Conservation (phyloP, 345 rosid genomes). For the Cardamine chenopodiifolia region DNA sequence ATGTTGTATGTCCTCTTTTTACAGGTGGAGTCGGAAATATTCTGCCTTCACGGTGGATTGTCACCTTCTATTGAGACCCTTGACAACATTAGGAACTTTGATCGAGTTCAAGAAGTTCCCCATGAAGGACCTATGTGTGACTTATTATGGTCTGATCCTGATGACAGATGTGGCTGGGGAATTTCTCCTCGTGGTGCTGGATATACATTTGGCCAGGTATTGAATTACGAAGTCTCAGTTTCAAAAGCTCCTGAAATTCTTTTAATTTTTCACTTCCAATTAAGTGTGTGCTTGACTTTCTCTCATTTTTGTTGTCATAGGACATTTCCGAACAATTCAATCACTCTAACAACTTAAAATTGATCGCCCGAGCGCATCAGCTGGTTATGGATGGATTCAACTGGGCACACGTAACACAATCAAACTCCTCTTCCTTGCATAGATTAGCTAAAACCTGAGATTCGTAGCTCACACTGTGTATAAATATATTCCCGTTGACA, state of each 20-base stretch:
- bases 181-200: constrained; percentile 99
- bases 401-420: constrained; percentile 86
- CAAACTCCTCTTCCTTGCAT: not conserved
- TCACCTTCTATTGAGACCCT: constrained; percentile 98
- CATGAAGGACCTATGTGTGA: constrained; percentile 99
- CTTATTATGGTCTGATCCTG: constrained; percentile 98
- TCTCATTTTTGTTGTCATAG: constrained; percentile 43
- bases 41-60: constrained; percentile 97
- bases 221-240: not conserved
- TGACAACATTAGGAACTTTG: constrained; percentile 90
- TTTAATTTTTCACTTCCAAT: not conserved
- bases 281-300: constrained; percentile 11
- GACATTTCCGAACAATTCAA: constrained; percentile 97
- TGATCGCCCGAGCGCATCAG: constrained; percentile 98
- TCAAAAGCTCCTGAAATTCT: constrained; percentile 19
- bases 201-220: constrained; percentile 96
- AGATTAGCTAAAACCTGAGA: constrained; percentile 5
- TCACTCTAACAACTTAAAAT: constrained; percentile 82
- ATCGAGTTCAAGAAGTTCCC: constrained; percentile 97
- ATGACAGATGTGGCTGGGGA: constrained; percentile 99
- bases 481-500: constrained; percentile 45
- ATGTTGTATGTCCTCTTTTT: constrained; percentile 22
- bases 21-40: constrained; percentile 97
- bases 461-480: constrained; percentile 10
- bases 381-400: constrained; percentile 98